A percentile compares a stretch with the other conserved stretches of the same genome.
Evolutionary conservation across 169 alveolate species (phyloP).

Genomic region (Cryptosporidium sp.): DNA sequence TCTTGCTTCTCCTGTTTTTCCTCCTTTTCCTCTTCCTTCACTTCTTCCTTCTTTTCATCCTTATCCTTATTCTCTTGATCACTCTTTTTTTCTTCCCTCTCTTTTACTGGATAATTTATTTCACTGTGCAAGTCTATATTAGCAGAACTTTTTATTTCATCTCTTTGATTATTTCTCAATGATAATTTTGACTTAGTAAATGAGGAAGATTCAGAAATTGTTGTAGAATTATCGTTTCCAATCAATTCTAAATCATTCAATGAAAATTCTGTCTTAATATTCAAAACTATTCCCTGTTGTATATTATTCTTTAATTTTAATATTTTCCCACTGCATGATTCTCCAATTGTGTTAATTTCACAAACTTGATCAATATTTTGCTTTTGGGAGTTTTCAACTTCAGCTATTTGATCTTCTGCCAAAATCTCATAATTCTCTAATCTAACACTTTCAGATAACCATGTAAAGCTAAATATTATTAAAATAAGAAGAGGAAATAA

Average conservation of each 20-base stretch:
- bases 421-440: constrained; percentile 39
- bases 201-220: background rate
- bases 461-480: background rate
- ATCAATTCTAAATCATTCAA: background rate
- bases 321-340: constrained; percentile 21
- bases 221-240: background rate
- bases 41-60: no score
- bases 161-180: background rate
- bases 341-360: constrained; percentile 15
- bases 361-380: background rate
- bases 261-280: constrained; percentile 39
- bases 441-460: constrained; percentile 8
- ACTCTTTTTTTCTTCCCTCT: background rate
- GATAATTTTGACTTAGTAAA: background rate
- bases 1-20: no score
- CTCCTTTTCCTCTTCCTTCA: no score
- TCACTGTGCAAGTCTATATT: background rate
- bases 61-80: no score
- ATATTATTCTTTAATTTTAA: background rate
- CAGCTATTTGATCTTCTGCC: background rate
- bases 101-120: background rate
- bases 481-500: background rate
- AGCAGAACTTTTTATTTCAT: background rate
- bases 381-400: background rate
- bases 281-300: background rate